A percentile compares a stretch with the other conserved stretches of the same genome.
Conservation (phyloP, 176 grass and related monocot genomes). For the Zea luxurians region DNA sequence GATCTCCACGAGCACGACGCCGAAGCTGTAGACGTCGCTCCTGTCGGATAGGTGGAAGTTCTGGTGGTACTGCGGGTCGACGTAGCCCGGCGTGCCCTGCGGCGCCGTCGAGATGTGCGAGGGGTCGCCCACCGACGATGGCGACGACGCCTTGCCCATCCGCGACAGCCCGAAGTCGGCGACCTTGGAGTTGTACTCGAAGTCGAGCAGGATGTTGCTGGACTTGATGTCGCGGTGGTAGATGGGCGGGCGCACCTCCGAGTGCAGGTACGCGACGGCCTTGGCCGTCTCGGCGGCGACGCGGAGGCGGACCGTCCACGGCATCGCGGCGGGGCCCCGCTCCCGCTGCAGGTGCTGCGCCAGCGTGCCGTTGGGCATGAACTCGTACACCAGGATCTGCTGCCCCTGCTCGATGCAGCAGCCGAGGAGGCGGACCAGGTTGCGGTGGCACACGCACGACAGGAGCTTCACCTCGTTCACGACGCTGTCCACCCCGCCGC, state of each 20-base stretch:
- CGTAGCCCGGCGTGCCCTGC: conserved; percentile 52
- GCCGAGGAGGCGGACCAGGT: conserved; percentile 71
- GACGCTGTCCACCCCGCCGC: conserved; percentile 31
- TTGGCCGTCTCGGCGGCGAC: conserved; percentile 65
- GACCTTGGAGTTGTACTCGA: conserved; percentile 65
- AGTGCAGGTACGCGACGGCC: conserved; percentile 69
- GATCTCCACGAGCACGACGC: conserved; percentile 49
- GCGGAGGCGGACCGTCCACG: conserved; percentile 61
- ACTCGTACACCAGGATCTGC: conserved; percentile 90
- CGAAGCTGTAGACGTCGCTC: conserved; percentile 48
- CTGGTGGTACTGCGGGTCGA: conserved; percentile 51
- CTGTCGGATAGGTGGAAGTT: conserved; percentile 43
- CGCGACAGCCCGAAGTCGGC: conserved; percentile 75
- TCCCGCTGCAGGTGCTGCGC: conserved; percentile 70
- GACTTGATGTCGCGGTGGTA: conserved; percentile 86
- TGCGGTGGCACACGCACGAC: conserved; percentile 55
- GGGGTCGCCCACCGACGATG: conserved; percentile 32
- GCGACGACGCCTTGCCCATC: conserved; percentile 40
- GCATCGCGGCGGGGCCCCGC: conserved; percentile 49
- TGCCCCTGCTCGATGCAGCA: conserved; percentile 66
- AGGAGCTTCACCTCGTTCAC: conserved; percentile 79
- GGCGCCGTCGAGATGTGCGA: conserved; percentile 67
- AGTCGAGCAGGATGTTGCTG: conserved; percentile 80
- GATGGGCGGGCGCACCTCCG: conserved; percentile 61
- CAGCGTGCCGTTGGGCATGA: conserved; percentile 78